phyloP scores from a whole-genome alignment of 805 yeast genomes.

The Saccharomycopsis malanga region DNA sequence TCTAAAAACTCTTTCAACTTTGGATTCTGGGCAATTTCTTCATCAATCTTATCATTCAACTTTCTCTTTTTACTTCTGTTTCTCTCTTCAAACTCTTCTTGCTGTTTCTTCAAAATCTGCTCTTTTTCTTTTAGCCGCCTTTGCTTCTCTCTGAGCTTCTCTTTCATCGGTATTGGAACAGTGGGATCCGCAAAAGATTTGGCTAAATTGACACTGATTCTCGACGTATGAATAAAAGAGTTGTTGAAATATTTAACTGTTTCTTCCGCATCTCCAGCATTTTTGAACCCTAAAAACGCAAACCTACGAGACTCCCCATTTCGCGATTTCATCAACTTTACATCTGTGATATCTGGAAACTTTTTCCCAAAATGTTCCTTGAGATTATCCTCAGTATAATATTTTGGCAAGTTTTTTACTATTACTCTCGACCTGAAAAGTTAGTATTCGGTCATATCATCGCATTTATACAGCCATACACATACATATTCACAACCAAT shows the following conservation, averaged over 20 bases:
- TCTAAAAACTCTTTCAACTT: constrained; percentile 75
- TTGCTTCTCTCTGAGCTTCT: constrained; percentile 44
- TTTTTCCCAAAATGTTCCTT: constrained; percentile 40
- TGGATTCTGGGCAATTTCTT: constrained; percentile 56
- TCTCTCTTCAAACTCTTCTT: constrained; percentile 35
- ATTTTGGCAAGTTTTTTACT: constrained; percentile 68
- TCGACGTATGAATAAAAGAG: constrained; percentile 77
- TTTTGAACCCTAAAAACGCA: constrained; percentile 84
- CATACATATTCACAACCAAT: too few species aligned
- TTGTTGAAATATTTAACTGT: constrained; percentile 73
- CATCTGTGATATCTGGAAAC: constrained; percentile 65
- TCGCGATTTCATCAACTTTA: constrained; percentile 70
- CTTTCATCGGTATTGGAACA: constrained; percentile 61
- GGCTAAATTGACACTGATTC: constrained; percentile 73
- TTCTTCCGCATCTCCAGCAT: constrained; percentile 63
- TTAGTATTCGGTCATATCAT: too few species aligned
- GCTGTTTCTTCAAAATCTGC: constrained; percentile 37
- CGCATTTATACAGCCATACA: too few species aligned
- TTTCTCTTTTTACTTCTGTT: constrained; percentile 29
- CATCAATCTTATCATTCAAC: constrained; percentile 38
- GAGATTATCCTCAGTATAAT: constrained; percentile 56
- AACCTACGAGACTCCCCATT: constrained; percentile 87
- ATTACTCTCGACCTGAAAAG: constrained; percentile 51
- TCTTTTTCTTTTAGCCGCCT: constrained; percentile 42
- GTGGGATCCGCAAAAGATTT: constrained; percentile 78